Base-by-base conservation (phyloP, 2,329 filamentous ascomycete species). In the Fusarium tuaranense region DNA sequence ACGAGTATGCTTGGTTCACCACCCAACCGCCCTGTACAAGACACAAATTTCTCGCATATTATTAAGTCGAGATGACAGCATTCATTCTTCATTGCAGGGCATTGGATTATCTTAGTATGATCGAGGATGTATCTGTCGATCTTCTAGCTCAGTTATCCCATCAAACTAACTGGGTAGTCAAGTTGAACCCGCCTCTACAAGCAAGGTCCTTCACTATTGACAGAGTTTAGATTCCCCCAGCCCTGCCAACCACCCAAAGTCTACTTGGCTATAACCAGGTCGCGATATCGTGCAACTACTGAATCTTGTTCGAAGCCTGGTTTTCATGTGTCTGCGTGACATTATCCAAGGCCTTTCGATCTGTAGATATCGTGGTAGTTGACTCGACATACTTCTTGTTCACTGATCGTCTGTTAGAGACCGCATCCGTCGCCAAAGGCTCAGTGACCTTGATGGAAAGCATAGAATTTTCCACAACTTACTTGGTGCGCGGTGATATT, bases 311-410 rank as follows among this genome's bases (percentile, higher is more conserved):
- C 9, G 32, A 25, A 18, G 22, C 6, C 13, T 58, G 55, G 32
- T 38, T 58, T 3, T 58, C 55, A 38, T 38, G 55, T 22, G 32
- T 36, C 20, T 58, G 32, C 3, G 34, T 58, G 32, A 58, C 14
- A 38, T 25, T 38, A 22, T 38, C 16, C 32, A 14, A 25, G 5
- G 22, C 55, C 20, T 58, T 34, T 18, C 32, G n/a, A 18, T 58
- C 55, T 22, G 55, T 58, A 34, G 55, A 22, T 18, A 58, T 58
- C 9, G 32, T 58, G 13, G 55, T 58, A 13, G 55, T 58, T 22
- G 55, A 58, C 32, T 58, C 55, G 8, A 58, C 55, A 58, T 58
- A 58, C 16, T 58, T 58, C 14, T n/a, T 34, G 55, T 58, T 58
- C 55, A 58, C 55, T 38, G 2, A 20, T 20, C 3, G 16, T 2